phyloP scores from a whole-genome alignment of 108 stramenopile genomes.

The Skeletonema tropicum region DNA sequence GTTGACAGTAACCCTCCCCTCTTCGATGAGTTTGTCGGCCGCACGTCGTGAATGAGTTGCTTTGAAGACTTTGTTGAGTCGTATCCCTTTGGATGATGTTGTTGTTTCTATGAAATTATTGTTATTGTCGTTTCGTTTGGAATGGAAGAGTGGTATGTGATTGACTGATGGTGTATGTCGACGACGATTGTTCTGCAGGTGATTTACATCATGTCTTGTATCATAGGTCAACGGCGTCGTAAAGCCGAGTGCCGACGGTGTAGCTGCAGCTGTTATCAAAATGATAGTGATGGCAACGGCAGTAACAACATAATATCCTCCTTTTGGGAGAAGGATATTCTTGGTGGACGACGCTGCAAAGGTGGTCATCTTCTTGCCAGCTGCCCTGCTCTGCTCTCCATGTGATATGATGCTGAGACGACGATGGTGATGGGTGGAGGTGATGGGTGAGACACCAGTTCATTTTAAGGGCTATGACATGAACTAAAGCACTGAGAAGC shows the following conservation, averaged over 20 bases:
- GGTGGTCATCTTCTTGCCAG: too few species aligned
- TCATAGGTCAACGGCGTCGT: not conserved
- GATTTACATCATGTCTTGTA: too few species aligned
- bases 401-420: too few species aligned
- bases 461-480: too few species aligned
- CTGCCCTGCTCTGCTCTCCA: not conserved
- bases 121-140: not conserved
- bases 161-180: not conserved
- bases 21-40: slow-evolving; percentile 69
- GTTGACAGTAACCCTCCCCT: slow-evolving; percentile 72
- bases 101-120: not conserved
- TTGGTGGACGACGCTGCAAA: not conserved
- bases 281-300: not conserved
- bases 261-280: not conserved
- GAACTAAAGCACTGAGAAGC: too few species aligned
- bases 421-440: too few species aligned
- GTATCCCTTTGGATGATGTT: slow-evolving; percentile 35
- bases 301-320: not conserved
- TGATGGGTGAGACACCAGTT: too few species aligned
- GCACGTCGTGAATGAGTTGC: slow-evolving; percentile 72
- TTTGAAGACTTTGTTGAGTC: slow-evolving; percentile 86
- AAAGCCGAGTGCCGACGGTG: not conserved
- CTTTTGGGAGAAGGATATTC: not conserved
- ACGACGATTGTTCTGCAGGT: not conserved
- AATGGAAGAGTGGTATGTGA: not conserved